Conservation (phyloP, 225 moss, liverwort and hornwort genomes). For the Sphagnum tenellum region DNA sequence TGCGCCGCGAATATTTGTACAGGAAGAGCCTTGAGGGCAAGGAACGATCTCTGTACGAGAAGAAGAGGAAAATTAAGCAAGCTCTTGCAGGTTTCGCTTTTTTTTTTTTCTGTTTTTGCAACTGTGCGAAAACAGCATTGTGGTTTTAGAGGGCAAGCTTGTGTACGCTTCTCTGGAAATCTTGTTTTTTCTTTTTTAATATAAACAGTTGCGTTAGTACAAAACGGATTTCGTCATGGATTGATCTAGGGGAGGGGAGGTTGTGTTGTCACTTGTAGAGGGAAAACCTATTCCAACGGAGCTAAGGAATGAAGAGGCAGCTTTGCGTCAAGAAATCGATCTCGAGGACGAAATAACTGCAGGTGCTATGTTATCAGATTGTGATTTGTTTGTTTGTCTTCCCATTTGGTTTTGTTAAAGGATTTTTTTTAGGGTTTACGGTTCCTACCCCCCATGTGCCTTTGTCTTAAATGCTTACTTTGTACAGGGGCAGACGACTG, state of each 20-base stretch:
- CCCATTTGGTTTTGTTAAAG: not conserved
- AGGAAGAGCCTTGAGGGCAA: conserved; percentile 93
- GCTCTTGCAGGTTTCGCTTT: conserved; percentile 50
- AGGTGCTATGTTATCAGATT: conserved; percentile 17
- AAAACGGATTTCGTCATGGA: too few species aligned
- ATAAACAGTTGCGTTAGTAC: too few species aligned
- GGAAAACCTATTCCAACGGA: conserved; percentile 92
- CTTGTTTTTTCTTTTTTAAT: too few species aligned
- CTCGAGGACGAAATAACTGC: conserved; percentile 77
- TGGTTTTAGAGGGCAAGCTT: too few species aligned
- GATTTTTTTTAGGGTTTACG: not conserved
- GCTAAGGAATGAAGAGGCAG: conserved; percentile 78
- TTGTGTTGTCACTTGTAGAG: conserved; percentile 19
- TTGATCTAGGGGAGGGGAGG: too few species aligned
- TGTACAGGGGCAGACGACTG: too few species aligned
- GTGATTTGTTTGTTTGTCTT: not conserved
- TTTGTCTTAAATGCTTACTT: too few species aligned
- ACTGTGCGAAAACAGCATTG: too few species aligned
- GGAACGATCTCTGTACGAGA: conserved; percentile 76
- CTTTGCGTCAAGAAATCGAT: conserved; percentile 79
- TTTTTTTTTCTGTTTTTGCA: too few species aligned
- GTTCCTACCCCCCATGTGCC: too few species aligned
- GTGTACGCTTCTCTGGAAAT: too few species aligned
- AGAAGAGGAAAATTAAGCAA: conserved; percentile 76
- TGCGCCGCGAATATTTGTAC: conserved; percentile 86